A percentile compares a stretch with the other conserved stretches of the same genome.
Conservation (phyloP, 139 green algal genomes). For the Tetradesmus lagerheimii region DNA sequence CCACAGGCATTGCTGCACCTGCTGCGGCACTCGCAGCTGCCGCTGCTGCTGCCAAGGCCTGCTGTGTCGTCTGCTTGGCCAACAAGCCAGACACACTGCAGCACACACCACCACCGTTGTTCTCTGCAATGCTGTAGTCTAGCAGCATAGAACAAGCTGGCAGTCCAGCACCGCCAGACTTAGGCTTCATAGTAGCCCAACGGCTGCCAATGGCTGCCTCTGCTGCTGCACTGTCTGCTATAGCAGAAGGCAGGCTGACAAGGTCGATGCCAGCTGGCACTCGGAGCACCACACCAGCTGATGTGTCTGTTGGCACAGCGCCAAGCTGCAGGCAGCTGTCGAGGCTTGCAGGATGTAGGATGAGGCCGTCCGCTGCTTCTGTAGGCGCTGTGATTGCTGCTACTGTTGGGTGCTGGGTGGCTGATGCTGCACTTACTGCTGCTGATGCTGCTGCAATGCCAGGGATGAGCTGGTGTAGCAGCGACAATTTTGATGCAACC, state of each 20-base stretch:
- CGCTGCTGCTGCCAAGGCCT: background rate
- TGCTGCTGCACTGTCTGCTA: background rate
- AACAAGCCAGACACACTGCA: slow-evolving; percentile 31
- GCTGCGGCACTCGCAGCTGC: background rate
- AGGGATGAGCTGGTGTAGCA: slow-evolving; percentile 15
- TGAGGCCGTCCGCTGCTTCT: background rate
- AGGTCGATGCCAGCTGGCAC: slow-evolving; percentile 48
- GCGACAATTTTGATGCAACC: slow-evolving; percentile 39
- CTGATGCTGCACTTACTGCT: background rate
- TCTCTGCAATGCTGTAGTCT: slow-evolving; percentile 27
- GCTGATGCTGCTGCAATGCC: background rate
- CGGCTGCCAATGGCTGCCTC: background rate
- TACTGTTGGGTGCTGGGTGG: background rate
- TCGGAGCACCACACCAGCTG: slow-evolving; percentile 13
- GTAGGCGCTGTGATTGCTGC: background rate
- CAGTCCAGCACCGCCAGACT: background rate
- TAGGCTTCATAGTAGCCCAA: background rate
- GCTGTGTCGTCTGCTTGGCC: slow-evolving; percentile 17
- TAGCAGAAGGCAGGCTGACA: background rate
- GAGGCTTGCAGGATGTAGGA: slow-evolving; percentile 68
- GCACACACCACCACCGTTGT: background rate
- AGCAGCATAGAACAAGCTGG: background rate
- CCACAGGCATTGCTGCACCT: background rate
- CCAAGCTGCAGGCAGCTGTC: slow-evolving; percentile 79
- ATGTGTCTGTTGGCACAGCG: slow-evolving; percentile 45